Evolutionary conservation across 768 basidiomycete genomes (phyloP), one percentile per base, ranked within the genome.

Genomic region (Rubroboletus satanas): DNA sequence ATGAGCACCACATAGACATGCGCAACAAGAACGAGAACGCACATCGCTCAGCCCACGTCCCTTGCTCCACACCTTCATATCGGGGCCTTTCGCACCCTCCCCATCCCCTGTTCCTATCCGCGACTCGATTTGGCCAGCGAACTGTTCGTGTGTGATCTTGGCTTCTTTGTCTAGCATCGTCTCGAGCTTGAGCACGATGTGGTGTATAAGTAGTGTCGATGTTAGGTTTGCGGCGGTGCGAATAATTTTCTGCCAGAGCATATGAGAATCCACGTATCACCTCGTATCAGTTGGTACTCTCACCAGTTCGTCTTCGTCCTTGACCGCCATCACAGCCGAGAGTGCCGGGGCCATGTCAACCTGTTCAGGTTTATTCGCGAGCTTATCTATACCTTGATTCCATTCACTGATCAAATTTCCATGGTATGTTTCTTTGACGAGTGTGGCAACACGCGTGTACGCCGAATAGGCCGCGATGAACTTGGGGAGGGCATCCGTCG

Each of bases 301-400:
- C 59, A 93, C 96, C 50, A 96, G 68, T 65, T 98, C 97, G 39
- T 97, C 93, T 26, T 85, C 83, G 63, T 98, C 95, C 70, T 98
- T 98, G 26, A 87, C 82, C 1, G 88, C 85, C 79, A 98, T 83
- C 47, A 91, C 76, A 1, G 85, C 74, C 0, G 93, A 90, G 15
- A 97, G 74, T 0, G 88, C 83, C 2, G 83, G 74, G 0, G 83
- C 78, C 69, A 94, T 88, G 65, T 98, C 97, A 21, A 90, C 77
- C 33, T 85, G 66, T 62, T 93, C 88, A 7, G 93, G 84, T 62
- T 85, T 85, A 6, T 73, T 77, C 6, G 74, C 69, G 12, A 83
- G 74, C 15, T 75, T 79, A 5, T 76, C 73, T 18, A 92, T 66
- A 17, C 80, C 77, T 47, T 80, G 80, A 56, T 85, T 85, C 94